phyloP scores from a whole-genome alignment of 2,329 filamentous ascomycete genomes.

The Zasmidium citrigriseum region DNA sequence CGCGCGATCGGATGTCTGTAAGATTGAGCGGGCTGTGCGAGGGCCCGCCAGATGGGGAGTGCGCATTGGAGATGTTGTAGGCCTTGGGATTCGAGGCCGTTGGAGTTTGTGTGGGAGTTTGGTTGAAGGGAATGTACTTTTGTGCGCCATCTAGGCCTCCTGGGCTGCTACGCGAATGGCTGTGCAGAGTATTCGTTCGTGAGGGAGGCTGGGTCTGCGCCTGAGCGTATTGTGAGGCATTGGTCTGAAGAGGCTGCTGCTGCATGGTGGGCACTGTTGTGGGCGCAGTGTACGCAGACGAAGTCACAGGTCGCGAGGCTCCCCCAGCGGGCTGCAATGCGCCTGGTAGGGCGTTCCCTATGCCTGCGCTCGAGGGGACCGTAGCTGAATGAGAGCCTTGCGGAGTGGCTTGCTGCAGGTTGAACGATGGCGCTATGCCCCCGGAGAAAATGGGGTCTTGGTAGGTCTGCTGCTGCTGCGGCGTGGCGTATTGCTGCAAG shows the following conservation, averaged over 20 bases:
- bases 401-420: constrained; percentile 55
- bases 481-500: constrained; percentile 38
- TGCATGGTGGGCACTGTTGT: constrained; percentile 59
- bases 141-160: constrained; percentile 47
- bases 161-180: constrained; percentile 79
- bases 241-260: constrained; percentile 49
- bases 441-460: constrained; percentile 51
- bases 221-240: constrained; percentile 58
- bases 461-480: constrained; percentile 50
- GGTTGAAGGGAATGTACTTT: constrained; percentile 63
- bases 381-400: constrained; percentile 29
- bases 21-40: constrained; percentile 89
- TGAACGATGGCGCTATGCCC: constrained; percentile 55
- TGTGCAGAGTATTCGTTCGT: constrained; percentile 69
- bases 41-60: constrained; percentile 60
- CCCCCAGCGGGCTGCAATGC: constrained; percentile 59
- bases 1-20: constrained; percentile 85
- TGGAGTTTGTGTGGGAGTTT: constrained; percentile 61
- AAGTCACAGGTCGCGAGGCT: constrained; percentile 52
- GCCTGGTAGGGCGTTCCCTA: constrained; percentile 54
- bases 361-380: constrained; percentile 29
- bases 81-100: constrained; percentile 42
- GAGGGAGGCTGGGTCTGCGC: constrained; percentile 50
- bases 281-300: constrained; percentile 59
- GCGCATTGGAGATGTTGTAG: constrained; percentile 62